Base-by-base conservation (phyloP, 2,329 filamentous ascomycete genomes). In the Epichloe brachyelytri region DNA sequence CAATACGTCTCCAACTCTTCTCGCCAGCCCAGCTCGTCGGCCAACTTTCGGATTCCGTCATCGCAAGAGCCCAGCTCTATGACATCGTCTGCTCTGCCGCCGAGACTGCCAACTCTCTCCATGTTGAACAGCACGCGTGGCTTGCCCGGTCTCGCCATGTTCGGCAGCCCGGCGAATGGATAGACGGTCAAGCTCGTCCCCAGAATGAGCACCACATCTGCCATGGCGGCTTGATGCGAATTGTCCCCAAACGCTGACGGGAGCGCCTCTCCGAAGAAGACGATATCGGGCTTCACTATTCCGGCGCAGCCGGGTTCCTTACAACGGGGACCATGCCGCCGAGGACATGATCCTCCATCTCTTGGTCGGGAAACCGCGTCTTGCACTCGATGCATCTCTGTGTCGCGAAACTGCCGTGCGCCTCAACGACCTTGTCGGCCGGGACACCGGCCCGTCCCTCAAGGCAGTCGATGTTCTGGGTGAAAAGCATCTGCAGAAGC, bases 401-500 rank as follows among this genome's bases (percentile, higher is more conserved):
- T 1, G 79, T 80, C 20, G 91, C 91, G 64, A 97, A 98, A 65
- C 88, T 95, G 44, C 93, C 93, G 65, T 98, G 93, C 0, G 93
- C 93, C 68, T 97, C 91, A 34, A 98, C 76, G 47, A 98, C 90
- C 66, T 79, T 82, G 2, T 91, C 82, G 0, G 72, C 76, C 0
- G 89, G 86, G 1, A 98, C 82, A 26, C 93, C 93, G 12, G 91
- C 93, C 58, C 80, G 77, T 20, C 90, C 80, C 69, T 98, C 93
- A 12, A 98, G 76, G 61, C 89, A 95, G 70, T 98, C 93, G 58
- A 98, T 97, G 63, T 98, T 98, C 64, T 98, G 93, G 0, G 93
- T 96, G 67, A 97, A 98, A 49, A 93, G 79, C 73, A 89, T 93
- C 57, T 85, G 72, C 22, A 98, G 72, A 40, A 91, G 72, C 4